Conservation (phyloP, 495 filamentous ascomycete species). For the Neurospora sp. region DNA sequence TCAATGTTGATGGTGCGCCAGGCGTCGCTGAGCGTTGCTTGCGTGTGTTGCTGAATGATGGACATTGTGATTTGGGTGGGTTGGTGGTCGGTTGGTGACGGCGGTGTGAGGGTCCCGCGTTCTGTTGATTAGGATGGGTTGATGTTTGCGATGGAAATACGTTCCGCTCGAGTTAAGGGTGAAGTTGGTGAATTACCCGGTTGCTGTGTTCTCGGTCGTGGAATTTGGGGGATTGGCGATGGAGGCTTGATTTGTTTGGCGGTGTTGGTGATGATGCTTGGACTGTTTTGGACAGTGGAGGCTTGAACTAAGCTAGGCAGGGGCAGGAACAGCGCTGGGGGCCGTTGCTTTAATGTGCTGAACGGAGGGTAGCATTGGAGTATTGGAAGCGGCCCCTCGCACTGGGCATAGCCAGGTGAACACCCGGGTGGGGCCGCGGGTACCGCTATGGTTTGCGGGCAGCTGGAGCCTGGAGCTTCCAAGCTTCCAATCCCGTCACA, state of each 20-base stretch:
- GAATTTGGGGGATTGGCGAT: not conserved
- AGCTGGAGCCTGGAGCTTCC: not conserved
- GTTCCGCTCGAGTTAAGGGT: not conserved
- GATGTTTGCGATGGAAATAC: not conserved
- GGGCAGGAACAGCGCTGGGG: not conserved
- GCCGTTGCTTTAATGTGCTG: not conserved
- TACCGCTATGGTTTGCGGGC: not conserved
- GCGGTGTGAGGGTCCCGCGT: not conserved
- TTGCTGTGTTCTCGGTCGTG: not conserved
- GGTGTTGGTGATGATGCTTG: not conserved
- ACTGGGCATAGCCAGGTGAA: not conserved
- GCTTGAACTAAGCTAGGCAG: not conserved
- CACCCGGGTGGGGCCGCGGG: not conserved
- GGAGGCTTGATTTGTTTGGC: not conserved
- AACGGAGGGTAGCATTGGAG: not conserved
- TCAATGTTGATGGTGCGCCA: conserved; percentile 96
- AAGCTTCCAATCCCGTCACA: not conserved
- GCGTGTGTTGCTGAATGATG: conserved; percentile 46
- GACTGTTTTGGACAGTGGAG: not conserved
- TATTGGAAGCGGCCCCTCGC: not conserved
- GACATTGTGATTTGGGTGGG: conserved; percentile 32
- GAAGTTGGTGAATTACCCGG: not conserved
- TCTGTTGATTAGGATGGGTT: not conserved
- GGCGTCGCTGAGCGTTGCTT: conserved; percentile 43
- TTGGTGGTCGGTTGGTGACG: not conserved